Base-by-base conservation (phyloP, 1,139 yeast species). In the Williopsis jadinii region DNA sequence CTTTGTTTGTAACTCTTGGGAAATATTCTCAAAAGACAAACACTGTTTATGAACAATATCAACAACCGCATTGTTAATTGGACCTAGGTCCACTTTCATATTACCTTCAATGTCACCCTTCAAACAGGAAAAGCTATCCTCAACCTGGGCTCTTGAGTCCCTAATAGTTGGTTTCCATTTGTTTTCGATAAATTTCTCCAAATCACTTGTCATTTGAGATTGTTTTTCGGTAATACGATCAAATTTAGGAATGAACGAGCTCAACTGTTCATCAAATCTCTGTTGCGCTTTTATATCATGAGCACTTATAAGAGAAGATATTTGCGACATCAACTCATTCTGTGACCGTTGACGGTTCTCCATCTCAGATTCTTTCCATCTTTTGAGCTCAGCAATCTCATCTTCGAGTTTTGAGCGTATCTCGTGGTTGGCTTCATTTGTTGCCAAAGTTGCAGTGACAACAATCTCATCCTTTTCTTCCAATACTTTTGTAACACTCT, bases 191-290 rank as follows among this genome's bases (percentile, higher is more conserved):
- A 19, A 36, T 24, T 11, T 9, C 9, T 9, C 30, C 33, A 36
- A 36, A 11, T 12, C 24, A 15, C 24, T 15, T n/a, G 28, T 30
- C 11, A 36, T 10, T 15, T 12, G 26, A 8, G 30, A 29, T 30
- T 36, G 38, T 13, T 13, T 14, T 24, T 32, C 27, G 11, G 11
- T 10, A 10, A 32, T n/a, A 13, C 14, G 6, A n/a, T 11, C 30
- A 11, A 36, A 15, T 13, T 24, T 19, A 6, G 38, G 31, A 19
- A 11, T 10, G n/a, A 36, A 10, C 6, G 38, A 19, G 24, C 41
- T 47, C 35, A 51, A 44, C 12, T 44, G 46, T 3, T 42, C 31
- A 3, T 47, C 41, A 30, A 51, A 52, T 5, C 53, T 40, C 2
- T 36, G 8, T 5, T 34, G 14, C 34, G 42, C 46, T 10, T 28